A percentile compares a stretch with the other conserved stretches of the same genome.
Conservation (phyloP, 192 early-diverging fungal species). For the Backusella liffmaniae region DNA sequence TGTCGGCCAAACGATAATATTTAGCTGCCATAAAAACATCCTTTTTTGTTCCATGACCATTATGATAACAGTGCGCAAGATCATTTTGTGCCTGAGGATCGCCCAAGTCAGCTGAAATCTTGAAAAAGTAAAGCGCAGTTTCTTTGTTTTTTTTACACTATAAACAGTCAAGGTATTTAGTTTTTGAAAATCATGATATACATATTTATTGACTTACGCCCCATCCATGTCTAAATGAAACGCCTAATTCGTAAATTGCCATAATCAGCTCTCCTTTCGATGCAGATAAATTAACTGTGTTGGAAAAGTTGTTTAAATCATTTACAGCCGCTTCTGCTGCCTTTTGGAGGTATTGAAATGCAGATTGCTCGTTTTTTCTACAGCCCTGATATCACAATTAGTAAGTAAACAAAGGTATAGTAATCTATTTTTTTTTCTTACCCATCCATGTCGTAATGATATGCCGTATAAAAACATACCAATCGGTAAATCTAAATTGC, state of each 20-base stretch:
- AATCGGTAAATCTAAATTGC: conserved; percentile 62
- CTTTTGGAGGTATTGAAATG: conserved; percentile 69
- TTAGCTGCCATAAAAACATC: conserved; percentile 69
- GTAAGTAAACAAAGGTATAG: neutral
- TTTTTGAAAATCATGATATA: neutral
- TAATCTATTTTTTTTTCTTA: conserved; percentile 21
- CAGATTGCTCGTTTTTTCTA: conserved; percentile 63
- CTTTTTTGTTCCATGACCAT: conserved; percentile 70
- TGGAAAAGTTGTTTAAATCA: conserved; percentile 47
- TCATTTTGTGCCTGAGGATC: conserved; percentile 42
- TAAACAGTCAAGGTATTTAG: neutral
- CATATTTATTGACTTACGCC: conserved; percentile 47
- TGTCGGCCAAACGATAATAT: conserved; percentile 74
- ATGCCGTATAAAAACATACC: conserved; percentile 83
- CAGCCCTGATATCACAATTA: conserved; percentile 48
- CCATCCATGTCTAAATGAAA: conserved; percentile 79
- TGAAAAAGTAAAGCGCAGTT: conserved; percentile 75
- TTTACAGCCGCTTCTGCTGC: conserved; percentile 68
- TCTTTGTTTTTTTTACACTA: conserved; percentile 53
- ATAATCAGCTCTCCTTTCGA: conserved; percentile 70
- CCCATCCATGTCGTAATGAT: conserved; percentile 80
- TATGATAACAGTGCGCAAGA: conserved; percentile 64
- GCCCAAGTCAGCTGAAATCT: conserved; percentile 71
- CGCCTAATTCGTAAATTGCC: conserved; percentile 79
- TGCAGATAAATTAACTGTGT: conserved; percentile 46